Evolutionary conservation across 163 green algal genomes (phyloP).

Genomic region (Coccomyxa subellipsoidea): DNA sequence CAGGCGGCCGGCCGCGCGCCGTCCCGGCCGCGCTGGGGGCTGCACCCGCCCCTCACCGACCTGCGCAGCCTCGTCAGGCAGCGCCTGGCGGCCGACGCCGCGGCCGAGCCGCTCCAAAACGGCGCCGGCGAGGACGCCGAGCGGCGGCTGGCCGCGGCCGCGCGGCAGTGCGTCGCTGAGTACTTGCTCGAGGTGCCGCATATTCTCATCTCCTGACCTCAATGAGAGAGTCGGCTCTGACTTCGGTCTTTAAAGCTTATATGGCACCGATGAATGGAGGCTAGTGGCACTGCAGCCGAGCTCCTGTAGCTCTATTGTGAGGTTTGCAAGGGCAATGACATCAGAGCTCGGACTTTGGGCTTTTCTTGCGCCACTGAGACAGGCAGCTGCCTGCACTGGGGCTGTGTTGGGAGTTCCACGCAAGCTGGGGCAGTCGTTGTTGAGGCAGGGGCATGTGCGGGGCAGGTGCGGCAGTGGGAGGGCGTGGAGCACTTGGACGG

Average conservation of each 20-base stretch:
- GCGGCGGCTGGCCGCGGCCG: background rate
- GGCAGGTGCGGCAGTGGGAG: conserved; percentile 34
- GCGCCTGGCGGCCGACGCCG: background rate
- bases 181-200: conserved; percentile 45
- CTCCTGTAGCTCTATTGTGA: no score
- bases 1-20: conserved; percentile 11
- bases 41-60: conserved; percentile 29
- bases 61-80: conserved; percentile 26
- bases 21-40: conserved; percentile 33
- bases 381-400: no score
- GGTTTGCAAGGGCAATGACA: no score
- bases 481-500: conserved; percentile 34
- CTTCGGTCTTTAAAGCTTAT: no score
- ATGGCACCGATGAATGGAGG: no score
- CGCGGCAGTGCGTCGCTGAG: conserved; percentile 30
- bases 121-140: background rate
- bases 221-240: no score
- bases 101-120: background rate
- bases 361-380: no score
- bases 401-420: no score
- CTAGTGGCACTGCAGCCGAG: no score
- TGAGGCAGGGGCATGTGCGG: no score
- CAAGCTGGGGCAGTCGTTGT: no score
- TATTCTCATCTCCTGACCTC: background rate
- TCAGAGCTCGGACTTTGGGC: no score